Conservation (phyloP, 1,284 basidiomycete genomes). For the Irpex sp. region DNA sequence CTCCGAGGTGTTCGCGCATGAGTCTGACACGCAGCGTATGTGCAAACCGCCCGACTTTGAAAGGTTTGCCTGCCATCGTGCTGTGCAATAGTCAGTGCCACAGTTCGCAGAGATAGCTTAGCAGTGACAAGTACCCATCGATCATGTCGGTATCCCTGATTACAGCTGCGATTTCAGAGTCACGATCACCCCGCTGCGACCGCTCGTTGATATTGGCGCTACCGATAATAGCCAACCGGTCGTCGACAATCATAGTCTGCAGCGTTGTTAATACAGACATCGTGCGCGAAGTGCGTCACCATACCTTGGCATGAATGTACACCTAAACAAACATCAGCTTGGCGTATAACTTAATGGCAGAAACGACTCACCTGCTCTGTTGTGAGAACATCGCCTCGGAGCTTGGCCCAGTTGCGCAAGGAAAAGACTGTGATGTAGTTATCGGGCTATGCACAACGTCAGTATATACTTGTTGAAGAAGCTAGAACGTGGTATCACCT, state of each 20-base stretch:
- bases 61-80: constrained; percentile 91
- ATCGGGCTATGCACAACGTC: no score
- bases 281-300: not conserved
- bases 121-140: constrained; percentile 74
- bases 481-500: no score
- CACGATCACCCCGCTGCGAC: constrained; percentile 91
- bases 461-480: no score
- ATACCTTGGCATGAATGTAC: constrained; percentile 82
- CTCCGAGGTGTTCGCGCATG: constrained; percentile 95
- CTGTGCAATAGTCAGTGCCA: constrained; percentile 38
- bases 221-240: constrained; percentile 96
- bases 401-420: constrained; percentile 90
- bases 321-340: constrained; percentile 38
- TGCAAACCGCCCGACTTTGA: constrained; percentile 94
- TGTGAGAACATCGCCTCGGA: constrained; percentile 79
- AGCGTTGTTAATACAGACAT: not conserved
- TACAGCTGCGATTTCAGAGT: constrained; percentile 91
- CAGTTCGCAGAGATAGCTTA: no score
- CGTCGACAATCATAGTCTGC: constrained; percentile 87
- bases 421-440: constrained; percentile 93
- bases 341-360: not conserved
- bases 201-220: constrained; percentile 99
- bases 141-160: constrained; percentile 98
- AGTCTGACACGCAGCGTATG: constrained; percentile 90
- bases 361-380: constrained; percentile 68